Evolutionary conservation across 139 green algal species (phyloP).

Genomic region (Chlorella vulgaris): DNA sequence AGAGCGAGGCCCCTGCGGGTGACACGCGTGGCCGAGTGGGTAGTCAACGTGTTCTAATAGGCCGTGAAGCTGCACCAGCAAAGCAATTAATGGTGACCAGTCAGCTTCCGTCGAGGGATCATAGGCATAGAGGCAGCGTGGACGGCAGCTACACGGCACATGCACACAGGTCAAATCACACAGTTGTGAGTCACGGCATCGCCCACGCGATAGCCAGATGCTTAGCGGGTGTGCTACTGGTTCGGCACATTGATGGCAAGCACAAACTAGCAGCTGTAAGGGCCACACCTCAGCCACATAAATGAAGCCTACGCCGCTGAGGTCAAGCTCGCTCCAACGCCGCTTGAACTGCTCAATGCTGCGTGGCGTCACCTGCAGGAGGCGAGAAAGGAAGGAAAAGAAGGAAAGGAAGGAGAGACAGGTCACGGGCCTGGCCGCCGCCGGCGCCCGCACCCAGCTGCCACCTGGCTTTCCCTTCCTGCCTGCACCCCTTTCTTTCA

Average conservation of each 20-base stretch:
- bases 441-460: no score
- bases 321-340: neutral
- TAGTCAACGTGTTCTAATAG: neutral
- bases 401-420: neutral
- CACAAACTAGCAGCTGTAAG: neutral
- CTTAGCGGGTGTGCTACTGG: no score
- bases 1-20: neutral
- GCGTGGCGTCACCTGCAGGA: neutral
- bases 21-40: neutral
- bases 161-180: no score
- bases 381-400: neutral
- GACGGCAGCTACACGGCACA: no score
- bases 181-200: no score
- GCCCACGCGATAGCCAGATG: no score
- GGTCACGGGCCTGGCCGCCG: neutral
- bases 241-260: no score
- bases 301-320: neutral
- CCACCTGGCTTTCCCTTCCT: no score
- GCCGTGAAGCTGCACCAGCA: neutral
- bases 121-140: no score
- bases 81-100: no score
- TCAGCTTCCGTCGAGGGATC: no score
- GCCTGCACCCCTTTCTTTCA: no score
- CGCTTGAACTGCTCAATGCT: neutral
- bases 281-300: neutral